Evolutionary conservation across 306 rosid species (phyloP), one percentile per base, ranked within the genome.

Genomic region (Vigna trinervia): DNA sequence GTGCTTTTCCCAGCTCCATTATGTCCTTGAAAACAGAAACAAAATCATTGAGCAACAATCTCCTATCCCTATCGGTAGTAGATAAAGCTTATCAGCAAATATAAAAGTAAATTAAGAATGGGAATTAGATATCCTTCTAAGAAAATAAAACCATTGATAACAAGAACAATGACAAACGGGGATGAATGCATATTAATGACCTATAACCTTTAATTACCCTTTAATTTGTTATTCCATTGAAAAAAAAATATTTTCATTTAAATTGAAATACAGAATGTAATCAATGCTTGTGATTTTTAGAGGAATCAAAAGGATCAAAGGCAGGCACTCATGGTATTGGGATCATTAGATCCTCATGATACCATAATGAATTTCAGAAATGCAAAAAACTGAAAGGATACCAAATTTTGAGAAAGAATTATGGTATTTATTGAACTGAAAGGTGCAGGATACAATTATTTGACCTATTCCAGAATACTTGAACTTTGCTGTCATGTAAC

Each of bases 1-100:
- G 98, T 94, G 83, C 97, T 92, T 86, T 94, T 94, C 36, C 98
- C 98, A 87, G 98, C 98, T 70, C 97, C 97, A 76, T 90, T 94
- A 81, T 94, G 98, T 77, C 98, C 98, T 94, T 83, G 62, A 85
- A 77, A 83, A 52, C 48, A 38, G 54, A 74, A 67, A 65, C 47
- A 77, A 13, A 84, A 82, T 71, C 47, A 46, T 48, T 63, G 47
- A 64, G 76, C 28, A 73, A 77, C 28, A 73, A 77, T 3, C 14
- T 54, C 45, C 38, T 38, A 4, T 13, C 64, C 50, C 14, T 11
- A 57, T 4, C 3, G 0, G n/a, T 23, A 10, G 60, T 7, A 56
- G 48, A 48, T 20, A 22, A 82, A 66, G 34, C 53, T 65, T 32
- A 26, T 34, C 30, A 34, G 30, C 36, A 28, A 36, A 51, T 66